Conservation (phyloP, 805 yeast species). For the Wickerhamomyces hampshirensis region DNA sequence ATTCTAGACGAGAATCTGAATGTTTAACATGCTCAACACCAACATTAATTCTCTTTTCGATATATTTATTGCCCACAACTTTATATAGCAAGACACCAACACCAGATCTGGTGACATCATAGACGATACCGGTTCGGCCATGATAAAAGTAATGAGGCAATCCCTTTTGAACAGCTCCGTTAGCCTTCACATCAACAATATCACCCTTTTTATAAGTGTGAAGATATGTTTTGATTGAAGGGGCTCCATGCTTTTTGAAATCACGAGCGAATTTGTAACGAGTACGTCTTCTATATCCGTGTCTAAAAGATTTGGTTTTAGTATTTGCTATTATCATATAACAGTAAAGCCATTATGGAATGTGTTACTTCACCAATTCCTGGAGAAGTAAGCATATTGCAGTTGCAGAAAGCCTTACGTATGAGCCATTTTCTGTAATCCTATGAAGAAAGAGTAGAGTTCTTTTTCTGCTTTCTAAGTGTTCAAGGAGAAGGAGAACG, state of each 20-base stretch:
- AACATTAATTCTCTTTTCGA: slow-evolving; percentile 95
- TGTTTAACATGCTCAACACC: slow-evolving; percentile 98
- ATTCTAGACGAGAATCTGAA: slow-evolving; percentile 98
- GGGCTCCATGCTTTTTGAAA: slow-evolving; percentile 88
- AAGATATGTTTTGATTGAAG: slow-evolving; percentile 90
- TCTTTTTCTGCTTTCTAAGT: no score
- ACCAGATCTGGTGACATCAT: slow-evolving; percentile 96
- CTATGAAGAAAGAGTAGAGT: no score
- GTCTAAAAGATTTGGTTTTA: no score
- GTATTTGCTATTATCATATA: no score
- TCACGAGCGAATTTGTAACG: slow-evolving; percentile 99
- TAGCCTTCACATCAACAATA: slow-evolving; percentile 97
- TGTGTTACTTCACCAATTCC: neutral
- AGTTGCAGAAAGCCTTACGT: slow-evolving; percentile 7
- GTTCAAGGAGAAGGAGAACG: no score
- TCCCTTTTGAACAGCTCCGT: slow-evolving; percentile 98
- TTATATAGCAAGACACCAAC: slow-evolving; percentile 97
- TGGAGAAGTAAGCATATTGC: neutral
- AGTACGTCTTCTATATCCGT: slow-evolving; percentile 99
- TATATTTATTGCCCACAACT: slow-evolving; percentile 95
- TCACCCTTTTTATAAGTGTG: slow-evolving; percentile 97
- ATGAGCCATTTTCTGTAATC: slow-evolving; percentile 10
- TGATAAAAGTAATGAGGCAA: slow-evolving; percentile 99
- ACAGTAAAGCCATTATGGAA: no score
- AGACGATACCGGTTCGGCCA: slow-evolving; percentile 98